Evolutionary conservation across 176 grass and related monocot species (phyloP).

Genomic region (Zea mays): Zm-B73-REFERENCE-NAM-5.0 NC_050101.1:37462001-37462500

Average conservation of each 20-base stretch:
- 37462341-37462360: constrained; percentile 96
- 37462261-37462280: constrained; percentile 46
- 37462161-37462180: constrained; percentile 45
- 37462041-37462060: constrained; percentile 99
- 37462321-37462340: constrained; percentile 86
- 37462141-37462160: constrained; percentile 46
- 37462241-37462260: constrained; percentile 46
- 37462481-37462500: constrained; percentile 42
- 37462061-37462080: constrained; percentile 89
- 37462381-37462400: constrained; percentile 81
- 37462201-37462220: constrained; percentile 52
- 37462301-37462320: constrained; percentile 82
- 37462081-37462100: constrained; percentile 71
- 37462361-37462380: constrained; percentile 88
- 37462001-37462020: constrained; percentile 90
- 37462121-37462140: constrained; percentile 38
- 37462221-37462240: constrained; percentile 46
- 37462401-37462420: constrained; percentile 71
- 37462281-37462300: constrained; percentile 39
- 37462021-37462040: constrained; percentile 91
- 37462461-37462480: constrained; percentile 40
- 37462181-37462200: constrained; percentile 43
- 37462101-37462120: constrained; percentile 82
- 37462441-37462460: constrained; percentile 45
- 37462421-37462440: constrained; percentile 50